Conservation (phyloP, 257 asterid species). For the Scutellaria minor region DNA sequence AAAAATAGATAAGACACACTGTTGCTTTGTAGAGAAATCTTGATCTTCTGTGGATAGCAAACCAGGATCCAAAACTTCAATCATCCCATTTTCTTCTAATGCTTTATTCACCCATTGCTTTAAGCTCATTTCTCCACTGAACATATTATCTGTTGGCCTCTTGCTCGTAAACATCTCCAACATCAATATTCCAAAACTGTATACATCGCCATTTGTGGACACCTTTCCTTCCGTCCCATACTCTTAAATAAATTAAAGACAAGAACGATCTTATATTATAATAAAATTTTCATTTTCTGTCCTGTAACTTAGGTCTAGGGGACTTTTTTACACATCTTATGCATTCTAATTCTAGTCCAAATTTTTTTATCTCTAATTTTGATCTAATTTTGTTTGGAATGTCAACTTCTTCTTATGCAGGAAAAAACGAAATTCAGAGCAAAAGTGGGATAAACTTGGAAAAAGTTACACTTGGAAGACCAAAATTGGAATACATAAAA, state of each 20-base stretch:
- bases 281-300: no score
- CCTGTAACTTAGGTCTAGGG: no score
- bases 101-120: conserved; percentile 12
- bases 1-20: no score
- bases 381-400: background rate
- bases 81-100: background rate
- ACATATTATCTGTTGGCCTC: conserved; percentile 30
- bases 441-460: no score
- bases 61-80: background rate
- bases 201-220: conserved; percentile 12
- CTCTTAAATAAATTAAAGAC: background rate
- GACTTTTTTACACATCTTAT: no score
- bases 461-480: no score
- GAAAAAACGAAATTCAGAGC: no score
- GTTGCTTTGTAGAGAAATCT: background rate
- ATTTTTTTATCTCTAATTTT: no score
- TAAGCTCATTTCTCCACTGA: conserved; percentile 2
- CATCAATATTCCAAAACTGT: conserved; percentile 25
- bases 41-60: background rate
- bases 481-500: no score
- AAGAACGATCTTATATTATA: no score
- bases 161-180: conserved; percentile 29
- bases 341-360: no score
- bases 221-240: conserved; percentile 1
- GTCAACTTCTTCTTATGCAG: background rate